These are phyloP conservation scores for Diaporthe amygdali DNA, from an alignment of 2,329 filamentous ascomycete genomes.

Conservation along the genomic window DNA sequence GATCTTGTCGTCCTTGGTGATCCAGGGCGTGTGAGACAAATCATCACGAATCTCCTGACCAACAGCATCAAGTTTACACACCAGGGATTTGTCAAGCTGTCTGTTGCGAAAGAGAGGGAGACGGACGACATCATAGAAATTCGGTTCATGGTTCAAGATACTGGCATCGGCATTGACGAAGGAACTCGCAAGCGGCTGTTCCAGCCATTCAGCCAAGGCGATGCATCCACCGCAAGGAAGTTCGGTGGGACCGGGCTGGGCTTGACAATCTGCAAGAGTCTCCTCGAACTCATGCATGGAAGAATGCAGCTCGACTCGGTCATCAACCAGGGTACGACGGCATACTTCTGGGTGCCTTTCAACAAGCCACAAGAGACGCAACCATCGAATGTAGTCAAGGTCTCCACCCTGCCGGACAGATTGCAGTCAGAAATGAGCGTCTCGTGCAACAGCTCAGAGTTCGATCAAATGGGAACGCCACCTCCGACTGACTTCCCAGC, in stretches of 20 bases:
- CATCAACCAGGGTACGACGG: slow-evolving; percentile 72
- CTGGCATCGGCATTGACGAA: slow-evolving; percentile 82
- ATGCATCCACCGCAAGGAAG: slow-evolving; percentile 78
- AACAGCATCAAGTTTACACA: slow-evolving; percentile 73
- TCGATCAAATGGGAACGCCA: slow-evolving; percentile 53
- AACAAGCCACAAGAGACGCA: slow-evolving; percentile 65
- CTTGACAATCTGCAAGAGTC: slow-evolving; percentile 80
- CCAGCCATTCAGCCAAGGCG: slow-evolving; percentile 82
- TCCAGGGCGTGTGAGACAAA: slow-evolving; percentile 64
- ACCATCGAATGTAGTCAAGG: slow-evolving; percentile 59
- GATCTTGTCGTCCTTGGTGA: slow-evolving; percentile 82
- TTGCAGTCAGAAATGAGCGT: slow-evolving; percentile 68
- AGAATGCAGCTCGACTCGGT: slow-evolving; percentile 73
- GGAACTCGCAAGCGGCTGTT: slow-evolving; percentile 76
- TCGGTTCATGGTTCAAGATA: slow-evolving; percentile 76
- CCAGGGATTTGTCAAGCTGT: slow-evolving; percentile 70
- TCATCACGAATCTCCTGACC: slow-evolving; percentile 65
- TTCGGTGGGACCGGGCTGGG: slow-evolving; percentile 82
- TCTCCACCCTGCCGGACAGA: slow-evolving; percentile 70
- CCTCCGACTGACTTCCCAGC: slow-evolving; percentile 30
- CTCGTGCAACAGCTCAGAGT: slow-evolving; percentile 72
- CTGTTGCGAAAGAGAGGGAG: slow-evolving; percentile 67
- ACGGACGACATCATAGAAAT: slow-evolving; percentile 69
- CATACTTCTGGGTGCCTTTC: slow-evolving; percentile 79
- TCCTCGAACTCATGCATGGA: slow-evolving; percentile 80